Base-by-base conservation (phyloP, 2,329 filamentous ascomycete species). In the Amesomyces nigricolor region DNA sequence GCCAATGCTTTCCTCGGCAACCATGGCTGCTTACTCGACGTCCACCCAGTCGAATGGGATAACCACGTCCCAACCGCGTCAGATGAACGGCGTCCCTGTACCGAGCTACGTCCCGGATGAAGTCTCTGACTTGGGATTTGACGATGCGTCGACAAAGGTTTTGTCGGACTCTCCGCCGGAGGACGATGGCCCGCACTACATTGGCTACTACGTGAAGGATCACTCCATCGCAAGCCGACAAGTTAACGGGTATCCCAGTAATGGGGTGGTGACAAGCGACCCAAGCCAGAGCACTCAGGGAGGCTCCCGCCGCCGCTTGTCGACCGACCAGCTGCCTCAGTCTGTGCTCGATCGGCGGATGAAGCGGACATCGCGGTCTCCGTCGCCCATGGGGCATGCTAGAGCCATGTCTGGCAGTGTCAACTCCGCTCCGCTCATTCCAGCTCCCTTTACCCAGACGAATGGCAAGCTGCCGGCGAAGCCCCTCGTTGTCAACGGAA, bases 101-200 rank as follows among this genome's bases (percentile, higher is more conserved):
- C 78, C 80, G 3, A 81, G 73, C 63, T 83, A 83, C 61, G 77
- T 79, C 40, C 71, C 80, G 1, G 80, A 83, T 57, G 82, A 79
- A 49, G 68, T 61, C 6, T 65, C 64, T 16, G 69, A 82, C 35
- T 68, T 71, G 6, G 76, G 77, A 35, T 71, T 69, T 42, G 79
- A 81, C 47, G 75, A 75, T 44, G 71, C 72, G 4, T 68, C 71
- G 3, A 72, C 71, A 53, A 68, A 64, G 49, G 68, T 72, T 1
- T 53, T 67, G 2, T 70, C 73, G 0, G 75, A 75, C 35, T 78
- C 78, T 0, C 75, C 78, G 3, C 71, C 73, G 4, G 75, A 78
- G 7, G 75, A 80, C 14, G 78, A 78, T 50, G 72, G 70, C 51
- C 70, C 68, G 6, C 65, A 65, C 14, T 70, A 72, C 52, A 56